Percentiles rank a stretch among this genome's conserved stretches.
Evolutionary conservation across 2,329 filamentous ascomycete genomes (phyloP).

Genomic region (Pseudopithomyces maydicus): DNA sequence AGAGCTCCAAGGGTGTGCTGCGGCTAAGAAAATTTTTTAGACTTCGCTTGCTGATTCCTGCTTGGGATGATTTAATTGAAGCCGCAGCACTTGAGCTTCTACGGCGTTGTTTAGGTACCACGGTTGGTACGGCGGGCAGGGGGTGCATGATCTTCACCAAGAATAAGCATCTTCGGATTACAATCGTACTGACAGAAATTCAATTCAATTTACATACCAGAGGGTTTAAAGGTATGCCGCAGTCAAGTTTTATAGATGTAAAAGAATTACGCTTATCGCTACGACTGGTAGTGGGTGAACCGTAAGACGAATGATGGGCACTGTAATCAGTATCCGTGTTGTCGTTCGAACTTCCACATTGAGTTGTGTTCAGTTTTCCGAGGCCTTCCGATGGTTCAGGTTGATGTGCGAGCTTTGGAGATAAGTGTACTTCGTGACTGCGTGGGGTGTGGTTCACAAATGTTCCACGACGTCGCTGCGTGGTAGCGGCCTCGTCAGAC

Average conservation of each 20-base stretch:
- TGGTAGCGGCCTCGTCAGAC: slow-evolving; percentile 11
- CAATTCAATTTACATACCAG: neutral
- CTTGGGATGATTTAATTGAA: slow-evolving; percentile 4
- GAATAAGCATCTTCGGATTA: neutral
- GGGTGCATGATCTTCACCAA: neutral
- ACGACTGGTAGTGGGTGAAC: slow-evolving; percentile 11
- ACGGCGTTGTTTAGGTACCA: neutral
- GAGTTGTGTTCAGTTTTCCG: slow-evolving; percentile 24
- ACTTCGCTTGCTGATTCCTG: slow-evolving; percentile 6
- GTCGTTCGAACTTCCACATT: slow-evolving; percentile 13
- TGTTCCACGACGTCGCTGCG: slow-evolving; percentile 34
- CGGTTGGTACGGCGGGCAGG: neutral
- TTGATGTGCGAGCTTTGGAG: slow-evolving; percentile 22
- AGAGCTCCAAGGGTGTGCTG: neutral
- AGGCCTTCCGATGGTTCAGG: slow-evolving; percentile 25
- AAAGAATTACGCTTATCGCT: slow-evolving; percentile 14
- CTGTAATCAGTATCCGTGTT: slow-evolving; percentile 8
- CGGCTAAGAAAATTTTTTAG: neutral
- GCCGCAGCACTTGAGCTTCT: slow-evolving; percentile 2
- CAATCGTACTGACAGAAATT: neutral
- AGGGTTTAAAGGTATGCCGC: neutral
- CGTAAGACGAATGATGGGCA: slow-evolving; percentile 18
- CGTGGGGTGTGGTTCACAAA: slow-evolving; percentile 44
- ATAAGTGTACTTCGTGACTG: slow-evolving; percentile 28
- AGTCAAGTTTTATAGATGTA: slow-evolving; percentile 19